These are phyloP conservation scores for Trichosporon coremiiforme DNA, from an alignment of 1,284 basidiomycete genomes.

Conservation along the genomic window DNA sequence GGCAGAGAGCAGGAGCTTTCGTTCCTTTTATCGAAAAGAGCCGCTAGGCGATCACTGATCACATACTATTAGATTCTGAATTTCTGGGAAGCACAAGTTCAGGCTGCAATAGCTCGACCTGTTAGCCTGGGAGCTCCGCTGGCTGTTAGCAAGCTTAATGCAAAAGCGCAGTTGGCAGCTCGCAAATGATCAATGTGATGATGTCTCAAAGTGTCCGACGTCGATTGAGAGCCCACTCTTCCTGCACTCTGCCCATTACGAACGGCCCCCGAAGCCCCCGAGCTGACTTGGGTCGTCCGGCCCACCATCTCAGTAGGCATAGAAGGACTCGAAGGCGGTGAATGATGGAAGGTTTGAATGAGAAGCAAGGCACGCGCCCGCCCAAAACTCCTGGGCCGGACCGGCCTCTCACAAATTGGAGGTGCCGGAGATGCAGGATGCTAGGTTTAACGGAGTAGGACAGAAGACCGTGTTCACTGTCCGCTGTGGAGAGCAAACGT, in stretches of 20 bases:
- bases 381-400: neutral
- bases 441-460: neutral
- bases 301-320: neutral
- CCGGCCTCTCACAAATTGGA: neutral
- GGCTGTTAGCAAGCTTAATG: neutral
- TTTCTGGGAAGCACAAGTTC: neutral
- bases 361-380: neutral
- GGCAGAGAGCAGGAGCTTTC: neutral
- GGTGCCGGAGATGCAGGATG: too few species aligned
- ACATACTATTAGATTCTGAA: neutral
- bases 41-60: neutral
- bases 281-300: neutral
- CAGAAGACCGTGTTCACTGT: neutral
- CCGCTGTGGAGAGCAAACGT: neutral
- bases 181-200: neutral
- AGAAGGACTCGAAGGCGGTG: neutral
- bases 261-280: neutral
- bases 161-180: neutral
- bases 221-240: neutral
- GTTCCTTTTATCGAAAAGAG: neutral
- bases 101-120: neutral
- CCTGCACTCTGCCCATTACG: neutral
- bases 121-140: neutral
- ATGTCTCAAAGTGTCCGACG: neutral
- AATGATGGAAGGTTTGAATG: constrained; percentile 12